Evolutionary conservation across 2,329 filamentous ascomycete species (phyloP), one percentile per base, ranked within the genome.

Genomic region (Escovopsis sp.): DNA sequence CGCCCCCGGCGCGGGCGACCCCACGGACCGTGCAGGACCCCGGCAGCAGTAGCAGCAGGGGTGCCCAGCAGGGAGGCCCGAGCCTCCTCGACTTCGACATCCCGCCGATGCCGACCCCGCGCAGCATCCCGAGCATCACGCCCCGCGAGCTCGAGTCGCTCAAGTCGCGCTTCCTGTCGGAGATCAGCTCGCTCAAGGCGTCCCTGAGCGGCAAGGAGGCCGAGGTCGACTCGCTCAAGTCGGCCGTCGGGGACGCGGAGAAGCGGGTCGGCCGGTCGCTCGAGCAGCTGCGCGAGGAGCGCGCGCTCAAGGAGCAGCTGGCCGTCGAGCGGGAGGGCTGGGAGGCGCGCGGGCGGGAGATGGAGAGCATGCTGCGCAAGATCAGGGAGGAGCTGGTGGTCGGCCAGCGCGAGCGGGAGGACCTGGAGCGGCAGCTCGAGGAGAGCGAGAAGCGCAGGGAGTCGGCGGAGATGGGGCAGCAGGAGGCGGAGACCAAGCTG

Each of bases 161-260:
- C 45, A 96, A 96, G 59, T 95, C 88, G 0, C 75, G 74, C 20
- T 93, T 94, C 53, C 71, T 93, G 40, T 94, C 88, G 0, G 85
- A 96, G 57, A 94, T 98, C 45, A 94, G 86, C 47, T 86, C 84
- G n/a, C 74, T 98, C 14, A 91, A 85, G 55, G 91, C 91, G 3
- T 89, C 85, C 9, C 69, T 98, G 9, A 88, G 81, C 52, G 91
- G 91, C 39, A 93, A 91, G 54, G 89, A 96, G 57, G 89, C 89
- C 6, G 88, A 96, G 59, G 85, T 91, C 31, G 71, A 79, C 39
- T 89, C 83, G 30, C 72, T 96, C 44, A 94, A 94, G 58, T 78
- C 82, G 35, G 86, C 91, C 1, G 78, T 96, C 27, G 77, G 76
- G 6, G 88, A 96, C 61, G 89, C 91, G 0, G 91, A 98, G 65